Conservation (phyloP, 768 basidiomycete genomes). For the Psilocybe subaeruginosa region DNA sequence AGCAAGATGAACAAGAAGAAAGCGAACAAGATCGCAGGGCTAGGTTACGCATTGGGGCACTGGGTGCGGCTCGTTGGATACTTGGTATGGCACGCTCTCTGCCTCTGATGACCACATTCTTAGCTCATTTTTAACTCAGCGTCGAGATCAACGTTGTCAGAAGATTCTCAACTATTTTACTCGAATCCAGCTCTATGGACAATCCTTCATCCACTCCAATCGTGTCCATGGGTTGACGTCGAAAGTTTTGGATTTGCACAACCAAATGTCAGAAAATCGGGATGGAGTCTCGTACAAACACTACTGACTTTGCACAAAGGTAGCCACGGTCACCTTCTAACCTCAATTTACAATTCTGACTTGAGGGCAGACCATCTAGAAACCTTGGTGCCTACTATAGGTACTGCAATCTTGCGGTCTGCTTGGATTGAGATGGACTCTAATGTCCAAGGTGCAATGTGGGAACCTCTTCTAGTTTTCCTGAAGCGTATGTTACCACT, state of each 20-base stretch:
- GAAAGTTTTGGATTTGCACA: slow-evolving; percentile 64
- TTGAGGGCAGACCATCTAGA: slow-evolving; percentile 24
- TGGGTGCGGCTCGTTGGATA: slow-evolving; percentile 68
- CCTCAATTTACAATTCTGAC: neutral
- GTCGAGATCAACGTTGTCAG: slow-evolving; percentile 20
- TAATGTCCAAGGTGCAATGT: slow-evolving; percentile 68
- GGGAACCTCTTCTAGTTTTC: slow-evolving; percentile 71
- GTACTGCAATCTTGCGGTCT: slow-evolving; percentile 64
- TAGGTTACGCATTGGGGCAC: slow-evolving; percentile 66
- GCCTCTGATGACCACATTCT: neutral
- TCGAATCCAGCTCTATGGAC: slow-evolving; percentile 64
- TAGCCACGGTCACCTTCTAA: slow-evolving; percentile 19
- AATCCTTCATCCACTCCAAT: slow-evolving; percentile 46
- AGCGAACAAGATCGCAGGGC: slow-evolving; percentile 69
- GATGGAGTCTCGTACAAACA: slow-evolving; percentile 60
- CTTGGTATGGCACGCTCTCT: slow-evolving; percentile 46
- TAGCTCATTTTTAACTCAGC: slow-evolving; percentile 17
- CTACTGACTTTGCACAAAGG: slow-evolving; percentile 51
- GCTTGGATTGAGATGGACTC: slow-evolving; percentile 71
- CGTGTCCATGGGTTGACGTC: slow-evolving; percentile 43
- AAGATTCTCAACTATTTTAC: slow-evolving; percentile 42
- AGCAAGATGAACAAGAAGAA: slow-evolving; percentile 67
- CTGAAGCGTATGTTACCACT: slow-evolving; percentile 57
- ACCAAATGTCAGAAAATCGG: slow-evolving; percentile 71
- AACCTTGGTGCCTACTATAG: slow-evolving; percentile 47